phyloP scores from a whole-genome alignment of 176 grass and related monocot species.

The Pontederia paniculata region DNA sequence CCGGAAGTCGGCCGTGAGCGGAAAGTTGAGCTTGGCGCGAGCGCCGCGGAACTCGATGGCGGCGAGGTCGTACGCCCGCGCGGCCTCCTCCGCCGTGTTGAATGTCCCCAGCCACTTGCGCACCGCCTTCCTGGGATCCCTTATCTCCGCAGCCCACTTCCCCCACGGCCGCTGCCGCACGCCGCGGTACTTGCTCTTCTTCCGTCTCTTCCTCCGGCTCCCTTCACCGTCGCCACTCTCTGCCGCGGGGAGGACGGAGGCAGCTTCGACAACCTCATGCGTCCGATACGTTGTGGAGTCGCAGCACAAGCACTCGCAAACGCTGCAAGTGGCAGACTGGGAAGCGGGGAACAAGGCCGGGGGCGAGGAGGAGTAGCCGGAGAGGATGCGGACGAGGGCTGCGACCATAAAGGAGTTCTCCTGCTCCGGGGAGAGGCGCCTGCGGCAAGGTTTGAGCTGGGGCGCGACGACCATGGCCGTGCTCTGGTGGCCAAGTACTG shows the following conservation, averaged over 20 bases:
- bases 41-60: conserved; percentile 83
- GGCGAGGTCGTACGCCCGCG: conserved; percentile 63
- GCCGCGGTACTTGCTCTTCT: conserved; percentile 80
- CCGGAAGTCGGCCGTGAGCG: not conserved
- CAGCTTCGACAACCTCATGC: no score
- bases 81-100: conserved; percentile 69
- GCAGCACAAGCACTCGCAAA: not conserved
- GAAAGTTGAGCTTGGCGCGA: conserved; percentile 60
- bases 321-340: not conserved
- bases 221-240: not conserved
- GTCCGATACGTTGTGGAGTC: not conserved
- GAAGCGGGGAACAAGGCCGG: not conserved
- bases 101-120: conserved; percentile 88
- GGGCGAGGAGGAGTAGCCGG: not conserved
- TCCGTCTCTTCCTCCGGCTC: conserved; percentile 23
- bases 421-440: not conserved
- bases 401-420: not conserved
- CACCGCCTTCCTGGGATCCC: conserved; percentile 63
- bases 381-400: not conserved
- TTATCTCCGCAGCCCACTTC: conserved; percentile 95
- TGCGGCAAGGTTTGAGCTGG: no score
- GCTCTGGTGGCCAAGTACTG: no score
- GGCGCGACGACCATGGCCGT: no score
- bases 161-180: conserved; percentile 90
- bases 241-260: not conserved